Base-by-base conservation (phyloP, 1,284 basidiomycete genomes). In the Pseudozyma pruni region DNA sequence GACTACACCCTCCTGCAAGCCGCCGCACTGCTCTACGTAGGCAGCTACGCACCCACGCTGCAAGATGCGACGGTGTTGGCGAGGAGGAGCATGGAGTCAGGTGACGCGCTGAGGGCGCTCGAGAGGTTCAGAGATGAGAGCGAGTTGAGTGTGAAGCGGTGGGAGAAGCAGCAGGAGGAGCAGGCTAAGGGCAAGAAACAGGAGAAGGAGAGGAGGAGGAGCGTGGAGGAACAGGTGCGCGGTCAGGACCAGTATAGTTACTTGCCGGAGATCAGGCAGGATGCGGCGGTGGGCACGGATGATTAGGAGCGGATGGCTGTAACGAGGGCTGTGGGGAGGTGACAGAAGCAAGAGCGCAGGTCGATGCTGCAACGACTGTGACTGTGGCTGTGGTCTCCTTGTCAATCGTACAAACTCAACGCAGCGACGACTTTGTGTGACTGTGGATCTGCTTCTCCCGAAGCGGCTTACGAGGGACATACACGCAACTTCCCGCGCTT, bases 1-100 rank as follows among this genome's bases (percentile, higher is more conserved):
- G 75, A 79, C 50, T 82, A 81, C 53, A 81, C 78, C 14, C 49
- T 82, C 0, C 45, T 82, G 8, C 79, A 82, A 41, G 52, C 78
- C 14, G 66, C 79, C 6, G 80, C 80, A 7, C 53, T 80, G 20
- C 67, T 82, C 16, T 78, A 76, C 49, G 74, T 82, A 14, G 79
- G 73, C 9, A 67, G 66, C 8, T 66, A 70, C 33, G 78, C 61
- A 8, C 0, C 17, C 9, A 43, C 59, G 1, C 42, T 78, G 5
- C 17, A 48, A 4, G 47, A 48, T 0, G 63, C 60, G 1, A 50
- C 59, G 4, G 19, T 25, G 4, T 32, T 77, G 10, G 75, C 77
- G 16, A 43, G 58, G 11, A 19, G 42, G 4, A 47, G 54, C 25
- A 73, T 79, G 44, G 49, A 68, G 10, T 45, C 41, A 13, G 77